phyloP scores from a whole-genome alignment of 192 early-diverging fungal species.

The Haplosporangium gracile region DNA sequence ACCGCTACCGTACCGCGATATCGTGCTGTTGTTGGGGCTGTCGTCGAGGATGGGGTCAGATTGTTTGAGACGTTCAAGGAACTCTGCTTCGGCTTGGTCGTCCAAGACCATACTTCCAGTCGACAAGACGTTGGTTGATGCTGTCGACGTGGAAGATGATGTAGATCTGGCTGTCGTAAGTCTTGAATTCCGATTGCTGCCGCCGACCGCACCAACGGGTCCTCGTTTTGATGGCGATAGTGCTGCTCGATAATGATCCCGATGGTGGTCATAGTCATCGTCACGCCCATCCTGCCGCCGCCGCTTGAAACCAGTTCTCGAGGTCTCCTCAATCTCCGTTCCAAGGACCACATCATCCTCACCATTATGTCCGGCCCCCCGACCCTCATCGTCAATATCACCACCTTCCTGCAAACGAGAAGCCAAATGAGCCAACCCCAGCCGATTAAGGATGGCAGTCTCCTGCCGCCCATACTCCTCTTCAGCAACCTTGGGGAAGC shows the following conservation, averaged over 20 bases:
- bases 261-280: background rate
- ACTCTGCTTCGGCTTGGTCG: conserved; percentile 26
- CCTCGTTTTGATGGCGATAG: background rate
- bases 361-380: background rate
- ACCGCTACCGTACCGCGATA: no score
- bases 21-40: background rate
- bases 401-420: background rate
- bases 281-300: background rate
- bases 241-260: background rate
- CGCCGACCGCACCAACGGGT: background rate
- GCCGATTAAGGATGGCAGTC: conserved; percentile 55
- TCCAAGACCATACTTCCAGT: conserved; percentile 19
- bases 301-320: background rate
- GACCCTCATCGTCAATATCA: background rate
- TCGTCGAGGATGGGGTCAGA: background rate
- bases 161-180: background rate
- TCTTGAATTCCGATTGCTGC: background rate
- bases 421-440: conserved; percentile 61
- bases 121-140: background rate
- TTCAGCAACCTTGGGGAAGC: conserved; percentile 72
- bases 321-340: background rate
- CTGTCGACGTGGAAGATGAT: background rate
- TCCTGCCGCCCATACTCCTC: conserved; percentile 59
- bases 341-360: background rate
- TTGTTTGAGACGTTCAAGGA: conserved; percentile 12